A percentile compares a stretch with the other conserved stretches of the same genome.
Conservation (phyloP, 2,329 filamentous ascomycete genomes). For the Dothistroma pini region DNA sequence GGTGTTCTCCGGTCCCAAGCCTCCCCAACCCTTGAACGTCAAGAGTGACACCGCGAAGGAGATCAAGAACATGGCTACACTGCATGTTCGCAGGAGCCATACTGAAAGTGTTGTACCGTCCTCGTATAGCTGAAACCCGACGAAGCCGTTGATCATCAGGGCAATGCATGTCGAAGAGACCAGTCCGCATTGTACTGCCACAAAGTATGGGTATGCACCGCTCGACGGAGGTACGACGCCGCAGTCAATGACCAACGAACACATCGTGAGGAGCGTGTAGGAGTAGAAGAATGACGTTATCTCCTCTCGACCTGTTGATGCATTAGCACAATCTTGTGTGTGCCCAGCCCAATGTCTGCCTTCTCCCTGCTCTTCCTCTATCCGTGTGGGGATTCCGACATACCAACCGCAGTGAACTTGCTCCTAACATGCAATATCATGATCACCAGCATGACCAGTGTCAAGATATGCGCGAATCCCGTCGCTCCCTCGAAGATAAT, state of each 20-base stretch:
- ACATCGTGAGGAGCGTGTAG: constrained; percentile 84
- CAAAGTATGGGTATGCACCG: constrained; percentile 82
- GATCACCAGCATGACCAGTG: constrained; percentile 86
- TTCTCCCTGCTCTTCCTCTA: constrained; percentile 2
- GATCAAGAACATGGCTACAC: constrained; percentile 76
- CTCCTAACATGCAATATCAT: constrained; percentile 97
- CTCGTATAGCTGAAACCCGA: constrained; percentile 97
- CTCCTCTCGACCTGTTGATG: constrained; percentile 58
- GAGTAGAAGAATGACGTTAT: constrained; percentile 94
- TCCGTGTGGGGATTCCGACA: constrained; percentile 35
- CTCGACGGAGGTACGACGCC: constrained; percentile 85
- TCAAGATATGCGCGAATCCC: constrained; percentile 86
- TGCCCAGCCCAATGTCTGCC: neutral
- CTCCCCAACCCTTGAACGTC: constrained; percentile 90
- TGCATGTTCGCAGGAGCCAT: constrained; percentile 82
- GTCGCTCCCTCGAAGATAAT: constrained; percentile 96
- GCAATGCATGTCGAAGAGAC: constrained; percentile 82
- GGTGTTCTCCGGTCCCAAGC: constrained; percentile 79
- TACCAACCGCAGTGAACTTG: constrained; percentile 97
- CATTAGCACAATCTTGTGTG: neutral
- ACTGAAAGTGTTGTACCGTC: constrained; percentile 91
- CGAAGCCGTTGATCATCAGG: constrained; percentile 93
- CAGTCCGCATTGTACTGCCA: constrained; percentile 79
- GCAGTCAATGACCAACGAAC: constrained; percentile 86
- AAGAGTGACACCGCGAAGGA: constrained; percentile 82